Evolutionary conservation across 345 rosid genomes (phyloP).

Genomic region (Sisymbrium irio): DNA sequence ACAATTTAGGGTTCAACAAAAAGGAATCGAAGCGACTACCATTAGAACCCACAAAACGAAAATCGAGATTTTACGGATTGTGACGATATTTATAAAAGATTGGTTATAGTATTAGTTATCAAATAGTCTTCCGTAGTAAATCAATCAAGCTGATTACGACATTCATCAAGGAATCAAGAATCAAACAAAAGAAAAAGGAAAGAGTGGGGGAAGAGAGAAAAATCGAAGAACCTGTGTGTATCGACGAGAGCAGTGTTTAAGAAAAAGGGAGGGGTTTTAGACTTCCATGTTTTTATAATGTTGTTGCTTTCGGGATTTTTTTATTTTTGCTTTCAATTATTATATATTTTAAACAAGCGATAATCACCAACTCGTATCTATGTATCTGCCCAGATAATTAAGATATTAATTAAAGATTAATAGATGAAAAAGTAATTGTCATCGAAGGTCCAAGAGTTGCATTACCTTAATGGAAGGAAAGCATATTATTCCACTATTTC

Average conservation of each 20-base stretch:
- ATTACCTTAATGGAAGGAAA: neutral
- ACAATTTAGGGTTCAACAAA: conserved; percentile 2
- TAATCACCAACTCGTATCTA: neutral
- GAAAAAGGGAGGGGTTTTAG: neutral
- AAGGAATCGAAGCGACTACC: neutral
- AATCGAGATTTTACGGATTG: neutral
- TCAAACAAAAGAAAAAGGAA: neutral
- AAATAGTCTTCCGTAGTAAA: neutral
- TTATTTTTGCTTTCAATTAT: neutral
- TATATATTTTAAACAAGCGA: neutral
- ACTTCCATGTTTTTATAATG: neutral
- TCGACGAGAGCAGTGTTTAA: neutral
- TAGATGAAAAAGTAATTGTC: neutral
- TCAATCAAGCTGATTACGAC: neutral
- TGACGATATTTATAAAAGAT: neutral
- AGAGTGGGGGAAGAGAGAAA: neutral
- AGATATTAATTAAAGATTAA: neutral
- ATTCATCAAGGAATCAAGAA: neutral
- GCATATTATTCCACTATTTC: neutral
- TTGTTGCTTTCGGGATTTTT: too few species aligned
- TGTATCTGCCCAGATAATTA: neutral
- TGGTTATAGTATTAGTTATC: neutral
- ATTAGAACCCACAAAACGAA: neutral
- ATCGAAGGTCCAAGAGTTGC: neutral
- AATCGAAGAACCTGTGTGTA: conserved; percentile 17